Base-by-base conservation (phyloP, 1,139 yeast species). In the Pneumocystis carinii region DNA sequence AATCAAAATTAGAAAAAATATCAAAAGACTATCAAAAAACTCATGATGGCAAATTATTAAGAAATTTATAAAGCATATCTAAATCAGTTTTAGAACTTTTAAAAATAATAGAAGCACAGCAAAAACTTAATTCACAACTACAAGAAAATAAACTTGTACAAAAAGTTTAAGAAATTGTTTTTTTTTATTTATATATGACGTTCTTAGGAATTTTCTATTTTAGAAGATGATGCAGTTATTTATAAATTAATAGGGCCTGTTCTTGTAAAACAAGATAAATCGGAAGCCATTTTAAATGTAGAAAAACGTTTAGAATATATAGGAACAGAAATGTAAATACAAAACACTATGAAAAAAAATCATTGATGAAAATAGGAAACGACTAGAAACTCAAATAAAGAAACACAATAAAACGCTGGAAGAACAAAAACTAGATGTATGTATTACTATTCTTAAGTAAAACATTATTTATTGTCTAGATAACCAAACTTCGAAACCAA, bases 1-100 rank as follows among this genome's bases (percentile, higher is more conserved):
- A 57, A 17, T 37, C 41, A 57, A 57, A 57, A 57, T 39, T 57
- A 57, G 59, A 37, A 57, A 57, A 32, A 57, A 19, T 37, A 37
- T 37, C 59, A 57, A 37, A 57, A 39, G n/a, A 57, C 14, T 57
- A 57, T 29, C 59, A 57, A 19, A 57, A 57, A 57, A 37, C 42
- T 12, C 59, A 57, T 19, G 29, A 57, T 19, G 55, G 55, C 27
- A 19, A 24, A 15, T 19, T 24, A 48, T 48, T 12, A 48, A 48
- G 4, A 48, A 32, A 10, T 4, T 19, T 24, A 48, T 24, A 24
- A 48, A 17, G 2, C 14, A 24, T 24, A 24, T 48, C 4, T 48
- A 24, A 48, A 24, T 24, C 12, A 48, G 27, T 7, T 1, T 10
- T 48, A 48, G 59, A 57, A 37, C 59, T 57, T 57, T 57, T 39